phyloP scores from a whole-genome alignment of 169 alveolate genomes.

The Miamiensis avidus region DNA sequence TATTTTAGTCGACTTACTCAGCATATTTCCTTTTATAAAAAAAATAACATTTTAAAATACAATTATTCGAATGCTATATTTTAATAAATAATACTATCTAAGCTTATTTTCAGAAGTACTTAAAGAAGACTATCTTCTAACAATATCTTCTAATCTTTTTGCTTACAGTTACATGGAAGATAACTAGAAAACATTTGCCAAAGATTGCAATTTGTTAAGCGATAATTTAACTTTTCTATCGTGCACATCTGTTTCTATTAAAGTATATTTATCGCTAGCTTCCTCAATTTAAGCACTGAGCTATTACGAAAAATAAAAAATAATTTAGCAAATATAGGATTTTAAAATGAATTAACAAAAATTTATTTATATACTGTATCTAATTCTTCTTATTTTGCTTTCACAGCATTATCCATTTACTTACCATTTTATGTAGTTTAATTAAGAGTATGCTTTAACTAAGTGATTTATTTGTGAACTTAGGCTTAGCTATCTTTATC shows the following conservation, averaged over 20 bases:
- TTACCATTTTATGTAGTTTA: slow-evolving; percentile 75
- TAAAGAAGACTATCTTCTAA: slow-evolving; percentile 10
- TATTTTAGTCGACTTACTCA: slow-evolving; percentile 13
- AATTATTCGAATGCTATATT: too few species aligned
- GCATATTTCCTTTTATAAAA: slow-evolving; percentile 15
- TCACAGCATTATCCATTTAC: slow-evolving; percentile 71
- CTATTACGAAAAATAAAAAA: not conserved
- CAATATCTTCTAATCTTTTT: slow-evolving; percentile 37
- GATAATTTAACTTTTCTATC: slow-evolving; percentile 17
- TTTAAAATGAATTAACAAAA: too few species aligned
- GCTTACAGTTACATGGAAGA: slow-evolving; percentile 27
- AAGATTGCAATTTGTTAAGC: slow-evolving; percentile 5
- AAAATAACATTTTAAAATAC: not conserved
- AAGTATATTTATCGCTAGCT: slow-evolving; percentile 15
- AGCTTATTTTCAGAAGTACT: slow-evolving; percentile 33
- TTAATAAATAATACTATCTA: slow-evolving; percentile 18
- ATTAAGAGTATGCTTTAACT: slow-evolving; percentile 65
- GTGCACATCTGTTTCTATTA: slow-evolving; percentile 34
- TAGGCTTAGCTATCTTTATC: slow-evolving; percentile 47
- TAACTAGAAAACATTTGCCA: slow-evolving; percentile 28
- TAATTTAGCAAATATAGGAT: not conserved
- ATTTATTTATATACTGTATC: slow-evolving; percentile 70
- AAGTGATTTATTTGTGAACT: slow-evolving; percentile 56
- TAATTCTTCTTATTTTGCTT: slow-evolving; percentile 66
- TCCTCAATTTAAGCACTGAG: slow-evolving; percentile 25